Conservation (phyloP, 495 filamentous ascomycete genomes). For the Podospora fimiseda region DNA sequence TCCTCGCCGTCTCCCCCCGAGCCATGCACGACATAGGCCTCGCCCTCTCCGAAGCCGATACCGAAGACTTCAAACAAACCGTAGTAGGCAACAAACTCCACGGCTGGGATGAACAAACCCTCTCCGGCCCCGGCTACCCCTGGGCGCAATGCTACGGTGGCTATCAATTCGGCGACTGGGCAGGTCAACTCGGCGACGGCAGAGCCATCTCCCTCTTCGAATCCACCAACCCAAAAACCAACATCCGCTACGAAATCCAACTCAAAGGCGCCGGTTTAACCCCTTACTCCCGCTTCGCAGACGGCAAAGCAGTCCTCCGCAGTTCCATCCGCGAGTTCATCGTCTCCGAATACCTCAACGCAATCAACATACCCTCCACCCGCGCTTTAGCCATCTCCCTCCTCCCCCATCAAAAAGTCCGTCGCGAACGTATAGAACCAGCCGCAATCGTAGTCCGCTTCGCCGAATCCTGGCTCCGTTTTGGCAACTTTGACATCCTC, state of each 20-base stretch:
- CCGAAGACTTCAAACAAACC: slow-evolving; percentile 65
- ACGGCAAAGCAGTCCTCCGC: slow-evolving; percentile 87
- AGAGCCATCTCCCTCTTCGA: slow-evolving; percentile 93
- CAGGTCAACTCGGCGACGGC: slow-evolving; percentile 91
- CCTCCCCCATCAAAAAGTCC: slow-evolving; percentile 61
- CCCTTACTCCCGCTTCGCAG: slow-evolving; percentile 94
- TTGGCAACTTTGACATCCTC: slow-evolving; percentile 90
- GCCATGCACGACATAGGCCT: slow-evolving; percentile 79
- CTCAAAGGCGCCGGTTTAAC: slow-evolving; percentile 90
- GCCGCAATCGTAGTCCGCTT: slow-evolving; percentile 89
- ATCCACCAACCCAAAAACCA: slow-evolving; percentile 67
- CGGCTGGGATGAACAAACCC: slow-evolving; percentile 53
- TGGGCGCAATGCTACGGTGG: slow-evolving; percentile 99
- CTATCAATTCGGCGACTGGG: slow-evolving; percentile 82
- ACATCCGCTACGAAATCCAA: slow-evolving; percentile 76
- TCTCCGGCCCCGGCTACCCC: slow-evolving; percentile 69
- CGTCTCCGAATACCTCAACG: slow-evolving; percentile 79
- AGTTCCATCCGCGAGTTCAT: slow-evolving; percentile 91
- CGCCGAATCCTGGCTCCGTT: slow-evolving; percentile 83
- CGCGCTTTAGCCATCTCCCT: slow-evolving; percentile 77
- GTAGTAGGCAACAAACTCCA: slow-evolving; percentile 76
- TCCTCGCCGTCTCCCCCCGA: slow-evolving; percentile 68
- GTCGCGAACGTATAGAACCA: slow-evolving; percentile 80
- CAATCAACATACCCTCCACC: slow-evolving; percentile 78
- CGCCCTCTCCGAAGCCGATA: slow-evolving; percentile 55